Conservation (phyloP, 1,139 yeast genomes). For the Kluyveromyces marxianus region DNA sequence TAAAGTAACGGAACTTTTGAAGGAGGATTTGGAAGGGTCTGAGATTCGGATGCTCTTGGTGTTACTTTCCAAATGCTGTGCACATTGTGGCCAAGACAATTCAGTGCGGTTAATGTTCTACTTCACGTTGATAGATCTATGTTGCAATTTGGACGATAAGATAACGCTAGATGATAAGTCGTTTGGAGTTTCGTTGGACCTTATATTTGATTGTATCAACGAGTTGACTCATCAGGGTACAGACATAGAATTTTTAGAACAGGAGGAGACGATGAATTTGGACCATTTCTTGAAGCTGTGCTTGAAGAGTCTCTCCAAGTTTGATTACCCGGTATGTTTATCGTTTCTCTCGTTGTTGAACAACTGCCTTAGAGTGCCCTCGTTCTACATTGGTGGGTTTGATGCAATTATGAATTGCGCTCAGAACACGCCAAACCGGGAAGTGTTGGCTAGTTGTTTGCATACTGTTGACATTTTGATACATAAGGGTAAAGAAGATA, state of each 20-base stretch:
- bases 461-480: constrained; percentile 3
- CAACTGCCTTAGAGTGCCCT: constrained; percentile 1
- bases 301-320: not conserved
- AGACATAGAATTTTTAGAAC: constrained; percentile 48
- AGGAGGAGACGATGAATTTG: constrained; percentile 13
- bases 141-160: constrained; percentile 25
- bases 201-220: constrained; percentile 46
- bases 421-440: constrained; percentile 1
- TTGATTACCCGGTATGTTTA: not conserved
- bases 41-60: constrained; percentile 3
- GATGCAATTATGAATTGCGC: not conserved
- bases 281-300: constrained; percentile 5
- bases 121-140: constrained; percentile 47
- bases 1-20: not conserved
- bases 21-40: not conserved
- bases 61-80: constrained; percentile 1
- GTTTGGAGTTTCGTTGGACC: constrained; percentile 47
- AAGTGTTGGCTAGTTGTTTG: constrained; percentile 1
- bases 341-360: constrained; percentile 3
- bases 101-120: constrained; percentile 51
- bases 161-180: constrained; percentile 12
- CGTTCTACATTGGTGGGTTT: not conserved
- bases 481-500: not conserved
- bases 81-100: constrained; percentile 31
- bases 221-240: constrained; percentile 54